Base-by-base conservation (phyloP, 2,329 filamentous ascomycete genomes). In the Fusarium nurragi region DNA sequence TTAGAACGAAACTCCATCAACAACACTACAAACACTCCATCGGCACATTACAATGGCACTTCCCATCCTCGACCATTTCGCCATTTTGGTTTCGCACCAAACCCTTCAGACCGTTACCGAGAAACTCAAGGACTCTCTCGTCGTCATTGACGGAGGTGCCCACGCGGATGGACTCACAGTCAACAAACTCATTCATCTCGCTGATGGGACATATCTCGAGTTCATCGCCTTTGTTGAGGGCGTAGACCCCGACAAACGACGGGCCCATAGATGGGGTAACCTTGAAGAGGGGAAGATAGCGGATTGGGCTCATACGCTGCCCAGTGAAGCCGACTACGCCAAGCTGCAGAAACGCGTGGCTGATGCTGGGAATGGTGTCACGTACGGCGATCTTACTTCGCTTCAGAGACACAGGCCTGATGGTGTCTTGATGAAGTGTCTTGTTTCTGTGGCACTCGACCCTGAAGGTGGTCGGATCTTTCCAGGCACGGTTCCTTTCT, bases 131-230 rank as follows among this genome's bases (percentile, higher is more conserved):
- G 71, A 81, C 7, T 77, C 82, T 45, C 88, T 91, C 76, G 84
- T 80, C 44, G 76, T 90, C 51, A 81, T 83, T 28, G 80, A 84
- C 4, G 88, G 89, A 51, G 88, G 88, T 32, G 79, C 77, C 16
- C 88, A 90, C 68, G 83, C 86, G 10, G 88, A 88, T 62, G 83
- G 83, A 14, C 78, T 78, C 65, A 90, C 83, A 2, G 83, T 82
- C 60, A 91, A 90, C 76, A 83, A 82, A 39, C 83, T 91, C 18
- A 82, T 90, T 19, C 76, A 89, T 14, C 84, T 91, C 58, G 69
- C 78, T 23, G 88, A 90, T 66, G 88, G 88, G 26, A 83, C 83
- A 21, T 91, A 91, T 75, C 77, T 91, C 50, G 88, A 91, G 71
- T 77, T 90, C 47, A 88, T 90, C 59, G 83, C 86, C 36, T 90